Evolutionary conservation across 2,329 filamentous ascomycete genomes (phyloP).

Genomic region (Daldinia sp.): DNA sequence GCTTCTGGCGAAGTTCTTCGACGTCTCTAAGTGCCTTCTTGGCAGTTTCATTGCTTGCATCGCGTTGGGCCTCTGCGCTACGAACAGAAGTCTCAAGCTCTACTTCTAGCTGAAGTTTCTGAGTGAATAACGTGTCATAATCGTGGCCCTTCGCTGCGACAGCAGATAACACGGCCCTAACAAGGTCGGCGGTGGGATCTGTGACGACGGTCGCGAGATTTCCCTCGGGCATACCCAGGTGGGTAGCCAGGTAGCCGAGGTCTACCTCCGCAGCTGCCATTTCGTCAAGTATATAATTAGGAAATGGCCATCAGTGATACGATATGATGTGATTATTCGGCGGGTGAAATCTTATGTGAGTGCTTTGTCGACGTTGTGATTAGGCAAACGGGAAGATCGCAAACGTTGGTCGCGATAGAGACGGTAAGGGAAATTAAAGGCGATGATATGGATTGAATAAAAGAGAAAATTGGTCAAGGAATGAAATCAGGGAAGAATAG

Average conservation of each 20-base stretch:
- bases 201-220: conserved; percentile 68
- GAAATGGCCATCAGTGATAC: conserved; percentile 41
- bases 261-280: conserved; percentile 73
- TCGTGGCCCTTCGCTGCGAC: conserved; percentile 83
- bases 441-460: conserved; percentile 12
- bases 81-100: conserved; percentile 92
- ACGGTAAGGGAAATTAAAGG: conserved; percentile 1
- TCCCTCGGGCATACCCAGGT: conserved; percentile 72
- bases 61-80: conserved; percentile 81
- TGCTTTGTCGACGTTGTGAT: neutral
- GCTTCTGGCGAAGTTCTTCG: conserved; percentile 79
- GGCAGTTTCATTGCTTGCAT: conserved; percentile 80
- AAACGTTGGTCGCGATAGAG: conserved; percentile 9
- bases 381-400: conserved; percentile 14
- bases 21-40: conserved; percentile 87
- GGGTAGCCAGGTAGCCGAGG: conserved; percentile 75
- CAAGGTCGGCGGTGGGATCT: conserved; percentile 79
- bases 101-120: conserved; percentile 89
- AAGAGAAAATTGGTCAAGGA: conserved; percentile 22
- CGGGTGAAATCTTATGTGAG: neutral
- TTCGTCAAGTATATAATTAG: conserved; percentile 42
- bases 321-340: neutral
- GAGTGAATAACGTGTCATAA: conserved; percentile 80
- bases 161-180: conserved; percentile 76
- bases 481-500: conserved; percentile 16